Base-by-base conservation (phyloP, 805 yeast genomes). In the Maudiozyma bulderi region DNA sequence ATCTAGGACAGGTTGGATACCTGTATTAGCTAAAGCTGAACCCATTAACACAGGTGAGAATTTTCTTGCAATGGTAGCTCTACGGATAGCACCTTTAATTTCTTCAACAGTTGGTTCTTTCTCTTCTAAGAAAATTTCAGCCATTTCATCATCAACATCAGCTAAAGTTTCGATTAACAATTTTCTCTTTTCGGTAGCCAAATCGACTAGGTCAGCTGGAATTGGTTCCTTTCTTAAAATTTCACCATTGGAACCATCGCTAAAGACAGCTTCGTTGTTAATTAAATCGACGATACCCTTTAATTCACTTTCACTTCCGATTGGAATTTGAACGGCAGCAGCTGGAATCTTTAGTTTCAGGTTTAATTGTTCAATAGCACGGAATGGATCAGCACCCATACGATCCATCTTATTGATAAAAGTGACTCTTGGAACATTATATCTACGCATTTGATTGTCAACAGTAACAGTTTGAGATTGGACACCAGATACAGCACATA, bases 41-140 rank as follows among this genome's bases (percentile, higher is more conserved):
- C 99, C 99, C 97, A 93, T 93, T 56, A 91, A 74, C n/a, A 93
- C 98, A n/a, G 99, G 99, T 11, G 98, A 88, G 74, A 93, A 93
- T 65, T 79, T 86, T 72, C 97, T 82, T 33, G 90, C 95, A 69
- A 91, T 91, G 15, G 99, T 93, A 46, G 97, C 78, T 61, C 96
- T 81, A 69, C 99, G 84, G 58, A 93, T 93, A 41, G 96, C 98
- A 47, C 66, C 80, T 64, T 84, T 82, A 55, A 93, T 84, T 71
- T 93, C 95, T 51, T 82, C 84, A 31, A 76, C 75, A 33, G 89
- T 74, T 50, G 99, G 98, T 58, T 81, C 93, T 59, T 80, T 77
- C 66, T 95, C 99, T 56, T 89, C 96, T 61, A 93, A 73, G 68
- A 77, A 90, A 54, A 93, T 70, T 69, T 91, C 96, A 40, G 98